A percentile compares a stretch with the other conserved stretches of the same genome.
Evolutionary conservation across 139 green algal species (phyloP).

Genomic region (Trebouxia sp.): DNA sequence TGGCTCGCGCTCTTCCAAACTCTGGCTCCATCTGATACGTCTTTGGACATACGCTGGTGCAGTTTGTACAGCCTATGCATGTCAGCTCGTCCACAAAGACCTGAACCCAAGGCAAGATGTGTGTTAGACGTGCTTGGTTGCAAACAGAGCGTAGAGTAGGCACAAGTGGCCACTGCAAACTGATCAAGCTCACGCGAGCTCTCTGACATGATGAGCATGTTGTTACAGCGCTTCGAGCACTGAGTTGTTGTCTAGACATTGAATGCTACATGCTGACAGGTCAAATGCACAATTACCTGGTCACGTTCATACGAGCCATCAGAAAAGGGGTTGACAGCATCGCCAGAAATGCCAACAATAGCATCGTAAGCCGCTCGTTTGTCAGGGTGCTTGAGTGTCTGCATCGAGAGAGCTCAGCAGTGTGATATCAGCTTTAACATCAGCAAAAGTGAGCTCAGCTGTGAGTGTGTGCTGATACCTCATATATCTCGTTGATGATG

Average conservation of each 20-base stretch:
- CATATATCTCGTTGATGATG: slow-evolving; percentile 34
- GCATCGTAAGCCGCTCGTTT: slow-evolving; percentile 31
- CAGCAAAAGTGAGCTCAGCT: background rate
- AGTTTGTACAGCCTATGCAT: slow-evolving; percentile 44
- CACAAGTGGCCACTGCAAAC: background rate
- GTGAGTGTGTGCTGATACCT: background rate
- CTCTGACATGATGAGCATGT: background rate
- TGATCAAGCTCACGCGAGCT: background rate
- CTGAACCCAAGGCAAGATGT: background rate
- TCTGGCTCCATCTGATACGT: slow-evolving; percentile 43
- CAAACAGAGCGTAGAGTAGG: background rate
- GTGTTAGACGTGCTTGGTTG: background rate
- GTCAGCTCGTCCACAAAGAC: slow-evolving; percentile 47
- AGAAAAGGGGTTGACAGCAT: slow-evolving; percentile 30
- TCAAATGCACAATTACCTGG: too few relatives aligned
- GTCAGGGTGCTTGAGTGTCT: slow-evolving; percentile 31
- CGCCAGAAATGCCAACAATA: slow-evolving; percentile 9
- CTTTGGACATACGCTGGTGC: slow-evolving; percentile 28
- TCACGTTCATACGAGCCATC: slow-evolving; percentile 23
- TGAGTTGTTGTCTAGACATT: background rate
- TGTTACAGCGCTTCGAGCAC: background rate
- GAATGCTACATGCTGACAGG: background rate
- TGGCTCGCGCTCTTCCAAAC: slow-evolving; percentile 35
- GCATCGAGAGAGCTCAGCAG: background rate
- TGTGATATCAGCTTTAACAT: too few relatives aligned